These are phyloP conservation scores for Zymoseptoria tritici DNA, from an alignment of 2,329 filamentous ascomycete genomes.

Conservation along the genomic window DNA sequence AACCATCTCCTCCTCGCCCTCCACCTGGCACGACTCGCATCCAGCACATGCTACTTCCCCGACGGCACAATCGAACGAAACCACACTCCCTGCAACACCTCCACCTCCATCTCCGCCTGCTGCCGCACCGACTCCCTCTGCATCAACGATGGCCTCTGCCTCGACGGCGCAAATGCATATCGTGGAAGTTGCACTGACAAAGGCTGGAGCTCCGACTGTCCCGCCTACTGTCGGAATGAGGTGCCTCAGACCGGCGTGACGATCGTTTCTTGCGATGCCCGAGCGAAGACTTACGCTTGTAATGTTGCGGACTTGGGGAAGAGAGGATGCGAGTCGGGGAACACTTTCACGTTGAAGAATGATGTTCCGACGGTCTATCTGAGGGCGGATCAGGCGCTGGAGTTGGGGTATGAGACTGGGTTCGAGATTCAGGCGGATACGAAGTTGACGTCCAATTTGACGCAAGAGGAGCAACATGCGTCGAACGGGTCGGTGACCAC, in stretches of 20 bases:
- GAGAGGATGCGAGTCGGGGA: neutral
- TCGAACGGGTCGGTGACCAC: neutral
- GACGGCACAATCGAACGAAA: neutral
- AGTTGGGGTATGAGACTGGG: neutral
- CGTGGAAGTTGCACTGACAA: neutral
- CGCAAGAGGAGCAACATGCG: neutral
- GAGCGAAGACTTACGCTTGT: neutral
- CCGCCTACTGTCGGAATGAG: neutral
- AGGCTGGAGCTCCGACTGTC: neutral
- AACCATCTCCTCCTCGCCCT: neutral
- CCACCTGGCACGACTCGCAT: neutral
- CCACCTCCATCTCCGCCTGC: neutral
- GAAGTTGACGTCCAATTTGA: neutral
- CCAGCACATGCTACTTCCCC: neutral
- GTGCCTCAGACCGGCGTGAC: neutral
- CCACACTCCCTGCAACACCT: neutral
- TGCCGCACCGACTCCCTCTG: slow-evolving; percentile 3
- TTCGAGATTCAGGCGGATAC: neutral
- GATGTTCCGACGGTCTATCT: neutral
- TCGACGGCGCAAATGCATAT: slow-evolving; percentile 1
- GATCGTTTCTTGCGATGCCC: neutral
- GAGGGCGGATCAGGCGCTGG: neutral
- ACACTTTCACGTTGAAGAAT: neutral
- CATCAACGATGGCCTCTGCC: slow-evolving; percentile 7
- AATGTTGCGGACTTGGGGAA: neutral